Percentiles rank a stretch among this genome's conserved stretches.
phyloP scores from a whole-genome alignment of 768 basidiomycete species.

The Boletales sp. region DNA sequence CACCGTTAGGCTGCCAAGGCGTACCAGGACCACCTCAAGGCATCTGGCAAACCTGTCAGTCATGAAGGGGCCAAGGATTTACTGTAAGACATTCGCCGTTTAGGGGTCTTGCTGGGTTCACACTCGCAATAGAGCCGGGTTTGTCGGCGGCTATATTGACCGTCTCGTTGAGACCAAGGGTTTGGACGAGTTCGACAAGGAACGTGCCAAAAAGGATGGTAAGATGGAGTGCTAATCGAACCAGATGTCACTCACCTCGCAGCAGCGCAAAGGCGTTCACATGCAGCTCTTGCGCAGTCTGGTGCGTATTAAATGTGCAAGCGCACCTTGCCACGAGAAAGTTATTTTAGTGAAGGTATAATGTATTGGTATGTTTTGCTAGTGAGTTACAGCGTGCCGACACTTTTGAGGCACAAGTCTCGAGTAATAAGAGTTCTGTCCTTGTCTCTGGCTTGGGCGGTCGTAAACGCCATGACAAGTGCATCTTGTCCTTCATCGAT shows the following conservation, averaged over 20 bases:
- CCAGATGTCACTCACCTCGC: not conserved
- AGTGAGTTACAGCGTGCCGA: conserved; percentile 52
- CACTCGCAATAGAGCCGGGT: conserved; percentile 16
- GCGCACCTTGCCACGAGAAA: not conserved
- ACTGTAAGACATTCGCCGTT: conserved; percentile 14
- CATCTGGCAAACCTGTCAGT: conserved; percentile 19
- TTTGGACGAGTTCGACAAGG: conserved; percentile 16
- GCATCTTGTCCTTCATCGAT: conserved; percentile 79
- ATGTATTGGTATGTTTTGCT: conserved; percentile 13
- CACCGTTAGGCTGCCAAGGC: conserved; percentile 27
- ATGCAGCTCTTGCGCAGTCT: conserved; percentile 5
- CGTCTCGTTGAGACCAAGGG: conserved; percentile 23
- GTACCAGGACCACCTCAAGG: conserved; percentile 21
- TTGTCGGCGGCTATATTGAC: conserved; percentile 26
- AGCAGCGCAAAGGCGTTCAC: conserved; percentile 14
- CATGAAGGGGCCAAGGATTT: conserved; percentile 22
- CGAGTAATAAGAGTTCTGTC: conserved; percentile 67
- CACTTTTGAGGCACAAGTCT: conserved; percentile 70
- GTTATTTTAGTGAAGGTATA: not conserved
- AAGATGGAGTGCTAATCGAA: not conserved
- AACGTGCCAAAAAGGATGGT: conserved; percentile 23
- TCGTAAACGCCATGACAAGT: conserved; percentile 71
- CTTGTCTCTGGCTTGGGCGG: conserved; percentile 67
- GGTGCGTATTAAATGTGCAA: conserved; percentile 14
- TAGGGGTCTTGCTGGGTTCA: not conserved